Conservation (phyloP, 2,329 filamentous ascomycete genomes). For the Ascochyta fabae region DNA sequence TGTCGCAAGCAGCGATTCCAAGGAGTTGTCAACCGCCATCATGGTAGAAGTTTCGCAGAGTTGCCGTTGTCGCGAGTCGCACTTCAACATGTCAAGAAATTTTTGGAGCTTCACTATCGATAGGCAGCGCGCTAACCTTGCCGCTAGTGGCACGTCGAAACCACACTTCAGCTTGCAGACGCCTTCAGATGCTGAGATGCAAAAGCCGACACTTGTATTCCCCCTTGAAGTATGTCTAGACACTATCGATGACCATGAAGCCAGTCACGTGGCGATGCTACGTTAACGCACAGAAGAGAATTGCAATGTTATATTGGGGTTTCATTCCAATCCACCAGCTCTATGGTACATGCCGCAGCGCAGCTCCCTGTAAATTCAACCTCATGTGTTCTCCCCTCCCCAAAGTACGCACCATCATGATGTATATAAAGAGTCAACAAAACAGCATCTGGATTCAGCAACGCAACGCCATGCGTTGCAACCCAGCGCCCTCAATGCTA, state of each 20-base stretch:
- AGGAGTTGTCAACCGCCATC: slow-evolving; percentile 50
- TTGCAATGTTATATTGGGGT: not conserved
- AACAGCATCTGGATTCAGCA: not conserved
- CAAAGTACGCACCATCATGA: slow-evolving; percentile 1
- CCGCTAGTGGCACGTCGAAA: not conserved
- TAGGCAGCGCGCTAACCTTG: not conserved
- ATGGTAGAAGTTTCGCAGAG: not conserved
- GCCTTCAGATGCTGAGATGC: not conserved
- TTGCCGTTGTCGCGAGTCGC: not conserved
- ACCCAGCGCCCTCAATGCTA: slow-evolving; percentile 7
- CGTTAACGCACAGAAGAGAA: not conserved
- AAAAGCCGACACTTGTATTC: not conserved
- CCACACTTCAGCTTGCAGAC: not conserved
- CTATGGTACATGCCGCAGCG: slow-evolving; percentile 3
- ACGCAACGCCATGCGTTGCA: slow-evolving; percentile 13
- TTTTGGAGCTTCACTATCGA: slow-evolving; percentile 13
- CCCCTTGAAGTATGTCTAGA: not conserved
- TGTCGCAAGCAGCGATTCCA: slow-evolving; percentile 50
- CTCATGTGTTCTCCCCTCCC: not conserved
- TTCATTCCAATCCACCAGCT: not conserved
- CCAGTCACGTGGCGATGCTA: too few species aligned
- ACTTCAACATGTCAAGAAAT: slow-evolving; percentile 7
- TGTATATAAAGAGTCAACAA: not conserved
- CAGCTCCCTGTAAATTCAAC: not conserved
- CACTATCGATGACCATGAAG: too few species aligned